Percentiles rank a stretch among this genome's conserved stretches.
phyloP scores from a whole-genome alignment of 768 basidiomycete genomes.

The Galerina sulciceps region DNA sequence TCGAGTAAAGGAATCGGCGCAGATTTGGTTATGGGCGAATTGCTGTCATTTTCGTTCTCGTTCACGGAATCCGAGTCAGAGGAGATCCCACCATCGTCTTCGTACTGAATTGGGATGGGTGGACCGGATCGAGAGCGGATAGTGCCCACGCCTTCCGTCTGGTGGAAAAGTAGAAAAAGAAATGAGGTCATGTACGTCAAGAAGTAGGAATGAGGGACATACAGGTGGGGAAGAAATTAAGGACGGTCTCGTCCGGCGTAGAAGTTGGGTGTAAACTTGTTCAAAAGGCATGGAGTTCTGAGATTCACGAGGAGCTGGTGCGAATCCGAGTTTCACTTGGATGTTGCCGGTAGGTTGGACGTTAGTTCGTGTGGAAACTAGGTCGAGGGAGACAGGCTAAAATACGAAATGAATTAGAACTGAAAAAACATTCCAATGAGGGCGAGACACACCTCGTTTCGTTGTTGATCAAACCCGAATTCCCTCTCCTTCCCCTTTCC shows the following conservation, averaged over 20 bases:
- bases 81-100: conserved; percentile 82
- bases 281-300: conserved; percentile 49
- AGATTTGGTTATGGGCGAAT: too few relatives aligned
- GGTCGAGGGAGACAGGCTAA: conserved; percentile 37
- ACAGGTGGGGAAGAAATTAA: conserved; percentile 80
- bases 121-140: too few relatives aligned
- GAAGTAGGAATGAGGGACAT: conserved; percentile 20
- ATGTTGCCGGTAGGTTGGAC: conserved; percentile 42
- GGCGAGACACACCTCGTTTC: conserved; percentile 60
- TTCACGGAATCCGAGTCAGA: conserved; percentile 41
- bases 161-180: too few relatives aligned
- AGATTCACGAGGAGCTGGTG: conserved; percentile 42
- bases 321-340: conserved; percentile 49
- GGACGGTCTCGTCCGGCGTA: conserved; percentile 65
- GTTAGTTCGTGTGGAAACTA: conserved; percentile 43
- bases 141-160: too few relatives aligned
- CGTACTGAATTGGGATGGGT: conserved; percentile 36
- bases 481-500: conserved; percentile 33
- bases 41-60: conserved; percentile 15
- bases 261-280: conserved; percentile 61
- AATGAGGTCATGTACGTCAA: too few relatives aligned
- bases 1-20: conserved; percentile 18
- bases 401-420: not conserved
- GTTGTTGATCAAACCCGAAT: conserved; percentile 58
- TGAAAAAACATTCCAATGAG: not conserved